Conservation (phyloP, 2,329 filamentous ascomycete genomes). For the Sporothrix pseudoabietina region DNA sequence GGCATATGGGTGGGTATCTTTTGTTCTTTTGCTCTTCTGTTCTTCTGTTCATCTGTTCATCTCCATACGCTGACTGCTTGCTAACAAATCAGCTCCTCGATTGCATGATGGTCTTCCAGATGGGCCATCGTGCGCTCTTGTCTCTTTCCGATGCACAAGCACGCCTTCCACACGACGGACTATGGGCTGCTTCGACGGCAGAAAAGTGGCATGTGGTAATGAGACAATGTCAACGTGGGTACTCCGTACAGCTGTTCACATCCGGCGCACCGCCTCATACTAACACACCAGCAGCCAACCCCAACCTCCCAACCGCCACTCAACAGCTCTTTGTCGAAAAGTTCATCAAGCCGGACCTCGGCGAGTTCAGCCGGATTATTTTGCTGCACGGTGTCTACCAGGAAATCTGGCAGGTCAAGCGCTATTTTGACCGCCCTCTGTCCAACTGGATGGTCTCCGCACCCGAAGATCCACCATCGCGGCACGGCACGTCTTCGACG, state of each 20-base stretch:
- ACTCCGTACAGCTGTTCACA: no score
- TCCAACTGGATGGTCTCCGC: not conserved
- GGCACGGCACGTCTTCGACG: not conserved
- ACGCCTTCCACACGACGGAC: not conserved
- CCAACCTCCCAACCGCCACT: not conserved
- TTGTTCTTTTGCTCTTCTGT: no score
- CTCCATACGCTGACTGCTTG: not conserved
- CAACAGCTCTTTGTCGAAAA: conserved; percentile 19
- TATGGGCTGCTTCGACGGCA: conserved; percentile 6
- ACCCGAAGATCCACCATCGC: not conserved
- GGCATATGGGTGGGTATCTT: conserved; percentile 3
- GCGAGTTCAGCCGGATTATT: conserved; percentile 8
- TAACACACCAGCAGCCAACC: not conserved
- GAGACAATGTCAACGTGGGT: not conserved
- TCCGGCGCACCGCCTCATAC: no score
- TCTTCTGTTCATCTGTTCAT: no score
- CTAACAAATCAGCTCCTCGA: not conserved
- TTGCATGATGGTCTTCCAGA: conserved; percentile 19
- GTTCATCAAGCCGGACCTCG: conserved; percentile 4
- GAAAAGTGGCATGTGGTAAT: not conserved
- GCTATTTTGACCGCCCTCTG: conserved; percentile 12
- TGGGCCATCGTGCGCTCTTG: not conserved
- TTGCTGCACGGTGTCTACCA: conserved; percentile 16
- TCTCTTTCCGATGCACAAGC: conserved; percentile 6
- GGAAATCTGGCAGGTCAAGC: conserved; percentile 21